Conservation (phyloP, 2,329 filamentous ascomycete species). For the Phaeoacremonium minimum region DNA sequence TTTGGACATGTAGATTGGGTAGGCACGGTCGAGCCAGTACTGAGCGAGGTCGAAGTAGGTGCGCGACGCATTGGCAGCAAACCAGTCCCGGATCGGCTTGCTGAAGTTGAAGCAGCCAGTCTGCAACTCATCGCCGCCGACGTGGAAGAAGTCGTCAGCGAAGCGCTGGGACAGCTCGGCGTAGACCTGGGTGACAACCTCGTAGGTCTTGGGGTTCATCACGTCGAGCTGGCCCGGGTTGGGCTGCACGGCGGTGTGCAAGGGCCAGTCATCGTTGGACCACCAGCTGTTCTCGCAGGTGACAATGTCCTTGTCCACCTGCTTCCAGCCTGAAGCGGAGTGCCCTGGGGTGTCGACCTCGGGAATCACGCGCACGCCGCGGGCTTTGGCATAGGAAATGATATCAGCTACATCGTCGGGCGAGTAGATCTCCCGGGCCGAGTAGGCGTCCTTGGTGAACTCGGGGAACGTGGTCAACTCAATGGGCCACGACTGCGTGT, state of each 20-base stretch:
- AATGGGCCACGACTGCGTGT: slow-evolving; percentile 52
- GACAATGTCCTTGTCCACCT: slow-evolving; percentile 50
- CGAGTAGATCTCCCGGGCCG: slow-evolving; percentile 38
- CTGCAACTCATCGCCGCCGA: slow-evolving; percentile 37
- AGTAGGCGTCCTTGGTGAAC: slow-evolving; percentile 51
- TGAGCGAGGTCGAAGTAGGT: slow-evolving; percentile 47
- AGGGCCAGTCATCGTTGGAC: slow-evolving; percentile 51
- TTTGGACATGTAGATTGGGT: slow-evolving; percentile 52
- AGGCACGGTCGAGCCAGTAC: slow-evolving; percentile 46
- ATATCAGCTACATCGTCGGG: slow-evolving; percentile 35
- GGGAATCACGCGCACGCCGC: slow-evolving; percentile 55
- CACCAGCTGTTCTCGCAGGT: slow-evolving; percentile 55
- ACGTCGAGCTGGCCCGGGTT: slow-evolving; percentile 54
- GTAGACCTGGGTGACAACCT: slow-evolving; percentile 49
- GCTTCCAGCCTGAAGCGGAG: slow-evolving; percentile 49
- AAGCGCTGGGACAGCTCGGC: slow-evolving; percentile 45
- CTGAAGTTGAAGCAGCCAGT: slow-evolving; percentile 24
- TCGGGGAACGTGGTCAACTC: slow-evolving; percentile 43
- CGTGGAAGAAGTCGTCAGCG: slow-evolving; percentile 49
- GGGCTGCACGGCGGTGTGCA: slow-evolving; percentile 52
- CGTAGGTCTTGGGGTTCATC: slow-evolving; percentile 50
- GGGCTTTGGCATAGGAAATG: slow-evolving; percentile 44
- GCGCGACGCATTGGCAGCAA: slow-evolving; percentile 42
- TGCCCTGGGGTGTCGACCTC: slow-evolving; percentile 61
- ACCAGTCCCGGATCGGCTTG: slow-evolving; percentile 37